Evolutionary conservation across 805 yeast species (phyloP).

Genomic region (Wickerhamiella allomyrinae): DNA sequence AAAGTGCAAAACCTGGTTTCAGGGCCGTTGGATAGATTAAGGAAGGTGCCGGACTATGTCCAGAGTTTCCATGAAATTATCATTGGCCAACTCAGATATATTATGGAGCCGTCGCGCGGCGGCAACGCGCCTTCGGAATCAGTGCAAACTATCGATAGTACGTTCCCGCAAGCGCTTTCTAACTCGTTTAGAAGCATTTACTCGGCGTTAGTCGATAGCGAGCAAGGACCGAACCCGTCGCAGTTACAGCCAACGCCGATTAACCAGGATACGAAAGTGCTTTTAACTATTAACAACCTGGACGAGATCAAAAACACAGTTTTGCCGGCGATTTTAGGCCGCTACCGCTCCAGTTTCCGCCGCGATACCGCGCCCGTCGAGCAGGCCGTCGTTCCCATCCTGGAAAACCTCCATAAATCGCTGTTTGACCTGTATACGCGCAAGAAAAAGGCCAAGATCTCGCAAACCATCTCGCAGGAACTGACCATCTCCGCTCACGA

Average conservation of each 20-base stretch:
- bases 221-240: slow-evolving; percentile 26
- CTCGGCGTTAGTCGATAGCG: slow-evolving; percentile 8
- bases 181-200: slow-evolving; percentile 11
- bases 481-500: slow-evolving; percentile 30
- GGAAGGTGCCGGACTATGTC: slow-evolving; percentile 29
- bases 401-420: slow-evolving; percentile 32
- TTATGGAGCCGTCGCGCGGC: slow-evolving; percentile 10
- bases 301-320: slow-evolving; percentile 31
- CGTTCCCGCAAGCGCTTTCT: slow-evolving; percentile 12
- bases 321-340: slow-evolving; percentile 30
- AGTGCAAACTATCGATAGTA: slow-evolving; percentile 1
- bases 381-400: slow-evolving; percentile 26
- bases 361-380: slow-evolving; percentile 1
- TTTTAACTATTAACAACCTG: slow-evolving; percentile 41
- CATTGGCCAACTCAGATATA: slow-evolving; percentile 10
- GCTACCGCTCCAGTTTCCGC: slow-evolving; percentile 9
- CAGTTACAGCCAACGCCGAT: slow-evolving; percentile 30
- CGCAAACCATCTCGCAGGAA: slow-evolving; percentile 32
- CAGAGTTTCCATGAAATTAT: slow-evolving; percentile 25
- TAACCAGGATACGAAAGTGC: slow-evolving; percentile 36
- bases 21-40: slow-evolving; percentile 22
- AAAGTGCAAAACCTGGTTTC: slow-evolving; percentile 30
- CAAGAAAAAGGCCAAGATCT: slow-evolving; percentile 36
- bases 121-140: slow-evolving; percentile 6
- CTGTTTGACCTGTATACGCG: slow-evolving; percentile 36